A percentile compares a stretch with the other conserved stretches of the same genome.
These are phyloP conservation scores for Penicillium sp. DNA, from an alignment of 2,329 filamentous ascomycete species.

Conservation along the genomic window DNA sequence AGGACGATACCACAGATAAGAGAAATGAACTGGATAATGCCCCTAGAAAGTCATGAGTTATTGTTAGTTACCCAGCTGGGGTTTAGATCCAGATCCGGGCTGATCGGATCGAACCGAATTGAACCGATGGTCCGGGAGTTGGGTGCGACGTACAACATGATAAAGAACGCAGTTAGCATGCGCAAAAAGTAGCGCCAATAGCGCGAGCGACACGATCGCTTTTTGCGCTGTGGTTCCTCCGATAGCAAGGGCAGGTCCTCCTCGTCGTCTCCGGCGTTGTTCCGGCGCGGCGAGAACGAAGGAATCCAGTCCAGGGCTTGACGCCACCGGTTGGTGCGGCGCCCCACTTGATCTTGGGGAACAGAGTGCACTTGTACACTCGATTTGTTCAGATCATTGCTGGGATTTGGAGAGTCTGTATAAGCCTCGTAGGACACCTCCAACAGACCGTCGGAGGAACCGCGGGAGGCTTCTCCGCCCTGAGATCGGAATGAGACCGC, in stretches of 20 bases:
- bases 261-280: background rate
- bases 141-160: conserved; percentile 36
- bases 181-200: conserved; percentile 20
- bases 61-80: background rate
- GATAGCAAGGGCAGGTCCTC: conserved; percentile 12
- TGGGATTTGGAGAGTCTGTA: conserved; percentile 11
- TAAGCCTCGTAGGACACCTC: conserved; percentile 17
- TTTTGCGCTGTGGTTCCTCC: conserved; percentile 10
- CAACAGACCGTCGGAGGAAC: conserved; percentile 9
- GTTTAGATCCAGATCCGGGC: background rate
- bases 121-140: background rate
- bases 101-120: background rate
- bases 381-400: conserved; percentile 1
- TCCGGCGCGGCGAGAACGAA: conserved; percentile 5
- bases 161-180: conserved; percentile 24
- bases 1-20: conserved; percentile 39
- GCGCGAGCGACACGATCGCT: conserved; percentile 15
- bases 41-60: conserved; percentile 26
- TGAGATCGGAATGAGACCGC: conserved; percentile 2
- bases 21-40: conserved; percentile 42
- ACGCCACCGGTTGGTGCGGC: conserved; percentile 14
- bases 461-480: background rate
- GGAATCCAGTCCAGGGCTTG: conserved; percentile 11
- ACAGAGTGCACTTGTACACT: conserved; percentile 1
- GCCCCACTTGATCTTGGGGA: conserved; percentile 13